Evolutionary conservation across 257 asterid genomes (phyloP).

Genomic region (Apocynum venetum): DNA sequence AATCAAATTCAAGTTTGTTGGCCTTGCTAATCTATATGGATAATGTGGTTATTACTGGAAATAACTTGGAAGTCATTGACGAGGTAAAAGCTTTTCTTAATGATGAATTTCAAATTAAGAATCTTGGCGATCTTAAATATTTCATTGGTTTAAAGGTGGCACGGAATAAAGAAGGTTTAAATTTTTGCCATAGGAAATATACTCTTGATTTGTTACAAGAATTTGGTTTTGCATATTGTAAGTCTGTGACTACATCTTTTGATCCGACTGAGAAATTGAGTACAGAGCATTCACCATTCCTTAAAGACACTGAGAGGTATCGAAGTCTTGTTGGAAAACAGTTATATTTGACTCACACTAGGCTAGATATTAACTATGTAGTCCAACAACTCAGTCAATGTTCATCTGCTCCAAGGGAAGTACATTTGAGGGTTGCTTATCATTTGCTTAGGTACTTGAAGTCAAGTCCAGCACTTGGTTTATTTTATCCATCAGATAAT

Average conservation of each 20-base stretch:
- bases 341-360: not conserved
- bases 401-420: not conserved
- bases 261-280: too few relatives aligned
- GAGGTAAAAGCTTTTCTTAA: too few relatives aligned
- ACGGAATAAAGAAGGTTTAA: too few relatives aligned
- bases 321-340: not conserved
- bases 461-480: not conserved
- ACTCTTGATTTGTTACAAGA: not conserved
- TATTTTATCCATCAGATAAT: not conserved
- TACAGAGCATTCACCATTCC: too few relatives aligned
- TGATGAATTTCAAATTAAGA: too few relatives aligned
- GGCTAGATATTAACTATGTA: not conserved
- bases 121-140: too few relatives aligned
- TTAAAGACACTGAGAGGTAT: too few relatives aligned
- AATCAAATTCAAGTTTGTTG: not conserved
- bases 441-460: not conserved
- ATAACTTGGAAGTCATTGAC: too few relatives aligned
- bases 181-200: too few relatives aligned
- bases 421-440: not conserved
- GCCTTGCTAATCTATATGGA: too few relatives aligned
- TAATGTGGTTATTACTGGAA: too few relatives aligned
- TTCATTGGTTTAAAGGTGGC: too few relatives aligned
- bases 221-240: not conserved
- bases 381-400: not conserved
- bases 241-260: not conserved